Base-by-base conservation (phyloP, 208 protist species). In the Wallacemonas rigidus region DNA sequence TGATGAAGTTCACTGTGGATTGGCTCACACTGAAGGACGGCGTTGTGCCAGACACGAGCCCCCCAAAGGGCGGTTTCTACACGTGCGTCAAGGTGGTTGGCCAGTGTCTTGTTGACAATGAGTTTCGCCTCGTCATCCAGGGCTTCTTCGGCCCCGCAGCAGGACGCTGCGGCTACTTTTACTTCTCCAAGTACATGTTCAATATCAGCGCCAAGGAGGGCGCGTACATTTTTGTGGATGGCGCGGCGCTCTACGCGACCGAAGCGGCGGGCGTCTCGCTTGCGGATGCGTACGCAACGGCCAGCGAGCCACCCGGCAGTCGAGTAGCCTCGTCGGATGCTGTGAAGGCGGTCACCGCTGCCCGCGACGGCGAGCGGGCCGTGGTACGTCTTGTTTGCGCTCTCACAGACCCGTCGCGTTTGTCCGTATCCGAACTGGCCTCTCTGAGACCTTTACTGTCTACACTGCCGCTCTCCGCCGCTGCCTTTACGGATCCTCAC, bases 11-110 rank as follows among this genome's bases (percentile, higher is more conserved):
- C 55, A 75, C 78, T 14, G 1, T 91, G 51, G 62, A 72, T 40
- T 96, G 91, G 91, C 75, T 94, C 11, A 56, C 69, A 38, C 45
- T 87, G 44, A 67, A 71, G 40, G 67, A 82, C 67, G 91, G 91
- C 39, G 82, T 94, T 2, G 67, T 96, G 45, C 69, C 78, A n/a
- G 36, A 69, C 48, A 71, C 50, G 48, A 57, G 44, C 43, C 63
- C 51, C 17, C 35, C 63, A 64, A 67, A 74, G 54, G 67, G 67
- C 44, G 76, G 80, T 11, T 91, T 96, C 76, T 85, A 81, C 72
- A 96, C 91, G 36, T 87, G 83, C 1, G 77, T 88, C 38, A 94
- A 94, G 79, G 71, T 93, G 26, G 79, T 94, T 26, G 91, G 91
- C 4, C 87, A 92, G 75, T 77, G 67, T 38, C 71, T 79, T 2